Evolutionary conservation across 2,329 filamentous ascomycete genomes (phyloP).

Genomic region (Blastomyces emzantsi): DNA sequence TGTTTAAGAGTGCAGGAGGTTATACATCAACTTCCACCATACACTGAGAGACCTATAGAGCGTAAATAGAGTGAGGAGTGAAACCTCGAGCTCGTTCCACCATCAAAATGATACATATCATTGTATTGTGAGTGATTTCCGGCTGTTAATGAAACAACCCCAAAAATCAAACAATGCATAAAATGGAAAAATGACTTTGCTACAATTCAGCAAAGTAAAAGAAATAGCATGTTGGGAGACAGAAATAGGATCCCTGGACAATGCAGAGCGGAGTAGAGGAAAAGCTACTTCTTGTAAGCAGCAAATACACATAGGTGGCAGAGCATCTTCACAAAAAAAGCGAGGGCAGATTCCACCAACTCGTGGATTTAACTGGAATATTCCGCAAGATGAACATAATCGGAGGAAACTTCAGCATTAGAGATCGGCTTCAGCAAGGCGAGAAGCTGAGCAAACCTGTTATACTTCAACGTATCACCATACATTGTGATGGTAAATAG

Average conservation of each 20-base stretch:
- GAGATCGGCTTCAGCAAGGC: background rate
- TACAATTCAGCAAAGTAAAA: background rate
- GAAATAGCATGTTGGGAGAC: background rate
- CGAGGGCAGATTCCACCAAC: too few species aligned
- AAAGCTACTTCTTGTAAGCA: background rate
- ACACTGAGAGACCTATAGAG: conserved; percentile 5
- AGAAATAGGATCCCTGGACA: background rate
- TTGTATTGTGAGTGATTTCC: background rate
- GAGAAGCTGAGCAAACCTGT: background rate
- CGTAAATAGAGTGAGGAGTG: background rate
- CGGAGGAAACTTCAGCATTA: background rate
- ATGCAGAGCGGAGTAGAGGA: background rate
- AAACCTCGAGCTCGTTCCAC: conserved; percentile 1
- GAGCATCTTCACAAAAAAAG: background rate
- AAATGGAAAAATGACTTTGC: background rate
- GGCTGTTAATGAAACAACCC: background rate
- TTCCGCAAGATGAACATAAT: background rate
- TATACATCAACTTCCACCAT: background rate
- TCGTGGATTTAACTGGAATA: background rate
- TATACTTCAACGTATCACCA: background rate
- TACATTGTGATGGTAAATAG: background rate
- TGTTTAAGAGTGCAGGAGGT: background rate
- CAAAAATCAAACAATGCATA: background rate
- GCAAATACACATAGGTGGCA: background rate
- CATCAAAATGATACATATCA: background rate